Conservation (phyloP, 2,329 filamentous ascomycete species). For the Cryphonectria naterciae region DNA sequence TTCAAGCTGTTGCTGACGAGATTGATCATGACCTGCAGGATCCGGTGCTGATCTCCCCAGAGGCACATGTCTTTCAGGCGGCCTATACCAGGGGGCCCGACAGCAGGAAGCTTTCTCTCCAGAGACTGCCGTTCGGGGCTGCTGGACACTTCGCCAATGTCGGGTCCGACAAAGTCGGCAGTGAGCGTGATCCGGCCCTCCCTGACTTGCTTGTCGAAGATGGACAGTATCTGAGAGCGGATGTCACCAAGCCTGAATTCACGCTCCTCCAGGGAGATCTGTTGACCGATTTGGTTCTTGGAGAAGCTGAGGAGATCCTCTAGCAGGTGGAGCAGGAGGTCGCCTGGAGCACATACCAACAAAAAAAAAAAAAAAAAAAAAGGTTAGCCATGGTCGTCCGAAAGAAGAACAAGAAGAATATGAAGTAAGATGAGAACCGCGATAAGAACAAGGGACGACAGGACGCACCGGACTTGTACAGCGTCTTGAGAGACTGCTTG, state of each 20-base stretch:
- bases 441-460: constrained; percentile 32
- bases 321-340: constrained; percentile 81
- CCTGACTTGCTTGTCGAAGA: constrained; percentile 87
- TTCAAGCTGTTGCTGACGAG: constrained; percentile 90
- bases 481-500: constrained; percentile 81
- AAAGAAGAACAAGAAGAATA: not conserved
- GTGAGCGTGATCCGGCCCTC: constrained; percentile 76
- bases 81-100: constrained; percentile 68
- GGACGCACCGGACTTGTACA: constrained; percentile 74
- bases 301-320: constrained; percentile 92
- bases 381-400: not conserved
- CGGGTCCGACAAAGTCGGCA: constrained; percentile 69
- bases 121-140: constrained; percentile 40
- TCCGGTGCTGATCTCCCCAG: constrained; percentile 91
- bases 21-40: constrained; percentile 92
- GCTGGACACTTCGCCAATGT: constrained; percentile 37
- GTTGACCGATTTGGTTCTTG: constrained; percentile 91
- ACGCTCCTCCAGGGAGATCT: constrained; percentile 78
- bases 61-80: constrained; percentile 83
- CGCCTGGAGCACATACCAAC: constrained; percentile 47
- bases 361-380: not conserved
- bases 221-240: constrained; percentile 78
- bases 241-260: constrained; percentile 87
- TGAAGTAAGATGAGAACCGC: no score
- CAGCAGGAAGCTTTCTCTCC: constrained; percentile 54